phyloP scores from a whole-genome alignment of 345 rosid species.

The Heritiera littoralis region DNA sequence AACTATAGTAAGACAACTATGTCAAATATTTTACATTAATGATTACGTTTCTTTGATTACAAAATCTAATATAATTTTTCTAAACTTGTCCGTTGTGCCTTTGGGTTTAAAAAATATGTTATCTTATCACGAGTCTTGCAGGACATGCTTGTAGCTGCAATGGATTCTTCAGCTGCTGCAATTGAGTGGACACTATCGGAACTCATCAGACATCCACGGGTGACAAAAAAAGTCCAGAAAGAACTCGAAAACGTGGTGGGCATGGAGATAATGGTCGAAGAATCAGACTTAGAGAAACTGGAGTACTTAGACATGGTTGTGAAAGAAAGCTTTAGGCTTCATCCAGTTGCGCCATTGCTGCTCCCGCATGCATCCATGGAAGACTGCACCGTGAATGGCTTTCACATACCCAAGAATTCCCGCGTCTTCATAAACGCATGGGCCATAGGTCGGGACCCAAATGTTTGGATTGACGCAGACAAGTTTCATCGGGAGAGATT shows the following conservation, averaged over 20 bases:
- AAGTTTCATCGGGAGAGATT: constrained; percentile 49
- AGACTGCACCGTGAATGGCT: constrained; percentile 37
- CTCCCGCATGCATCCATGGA: constrained; percentile 35
- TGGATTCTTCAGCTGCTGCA: constrained; percentile 38
- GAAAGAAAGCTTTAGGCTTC: constrained; percentile 50
- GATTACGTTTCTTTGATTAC: no score
- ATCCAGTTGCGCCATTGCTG: constrained; percentile 43
- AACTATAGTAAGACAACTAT: no score
- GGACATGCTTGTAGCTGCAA: constrained; percentile 35
- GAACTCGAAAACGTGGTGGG: constrained; percentile 45
- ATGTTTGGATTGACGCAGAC: constrained; percentile 38
- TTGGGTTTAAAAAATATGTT: no score
- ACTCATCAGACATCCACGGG: constrained; percentile 37
- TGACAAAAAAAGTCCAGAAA: constrained; percentile 37
- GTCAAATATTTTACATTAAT: no score
- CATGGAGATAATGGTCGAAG: constrained; percentile 42
- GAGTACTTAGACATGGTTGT: constrained; percentile 45
- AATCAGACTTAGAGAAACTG: constrained; percentile 40
- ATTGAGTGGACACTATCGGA: constrained; percentile 41
- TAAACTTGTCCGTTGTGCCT: no score
- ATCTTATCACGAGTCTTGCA: background rate
- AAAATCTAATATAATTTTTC: no score
- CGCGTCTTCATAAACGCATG: constrained; percentile 36
- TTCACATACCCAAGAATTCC: constrained; percentile 36
- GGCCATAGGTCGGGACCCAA: constrained; percentile 49